A percentile compares a stretch with the other conserved stretches of the same genome.
Evolutionary conservation across 176 grass and related monocot genomes (phyloP).

Genomic region (Carex kokanica): DNA sequence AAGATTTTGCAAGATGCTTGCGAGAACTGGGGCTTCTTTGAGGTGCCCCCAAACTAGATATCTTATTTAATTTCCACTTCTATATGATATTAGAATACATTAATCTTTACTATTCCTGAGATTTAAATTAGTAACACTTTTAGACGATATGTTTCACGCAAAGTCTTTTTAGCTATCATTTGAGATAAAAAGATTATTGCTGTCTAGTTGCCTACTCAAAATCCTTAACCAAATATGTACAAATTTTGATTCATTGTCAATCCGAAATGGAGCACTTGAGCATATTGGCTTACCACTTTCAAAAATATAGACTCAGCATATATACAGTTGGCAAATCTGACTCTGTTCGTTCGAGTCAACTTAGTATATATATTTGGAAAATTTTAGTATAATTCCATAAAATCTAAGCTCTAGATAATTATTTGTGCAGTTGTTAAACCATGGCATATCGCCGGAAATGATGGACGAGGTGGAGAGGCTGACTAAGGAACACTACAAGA

Average conservation of each 20-base stretch:
- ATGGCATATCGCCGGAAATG: constrained; percentile 69
- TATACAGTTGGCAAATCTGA: not conserved
- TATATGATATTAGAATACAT: not conserved
- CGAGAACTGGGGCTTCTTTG: constrained; percentile 97
- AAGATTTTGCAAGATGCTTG: constrained; percentile 63
- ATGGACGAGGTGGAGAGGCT: constrained; percentile 85
- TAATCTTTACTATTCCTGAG: not conserved
- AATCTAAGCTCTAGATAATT: not conserved
- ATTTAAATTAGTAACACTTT: not conserved
- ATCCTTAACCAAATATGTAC: not conserved
- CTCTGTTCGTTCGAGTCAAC: not conserved
- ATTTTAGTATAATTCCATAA: not conserved
- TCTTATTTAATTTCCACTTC: not conserved
- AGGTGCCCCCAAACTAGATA: constrained; percentile 39
- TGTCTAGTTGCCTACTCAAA: not conserved
- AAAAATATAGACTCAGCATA: not conserved
- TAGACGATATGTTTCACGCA: too few species aligned
- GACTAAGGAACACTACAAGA: constrained; percentile 84
- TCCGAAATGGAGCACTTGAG: not conserved
- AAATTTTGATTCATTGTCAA: not conserved
- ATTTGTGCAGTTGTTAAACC: constrained; percentile 53
- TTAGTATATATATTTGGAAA: not conserved
- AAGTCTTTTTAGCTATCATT: too few species aligned
- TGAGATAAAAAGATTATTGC: not conserved
- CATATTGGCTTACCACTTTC: not conserved